A percentile compares a stretch with the other conserved stretches of the same genome.
Evolutionary conservation across 2,329 filamentous ascomycete genomes (phyloP).

Genomic region (Hypoxylon rubiginosum): DNA sequence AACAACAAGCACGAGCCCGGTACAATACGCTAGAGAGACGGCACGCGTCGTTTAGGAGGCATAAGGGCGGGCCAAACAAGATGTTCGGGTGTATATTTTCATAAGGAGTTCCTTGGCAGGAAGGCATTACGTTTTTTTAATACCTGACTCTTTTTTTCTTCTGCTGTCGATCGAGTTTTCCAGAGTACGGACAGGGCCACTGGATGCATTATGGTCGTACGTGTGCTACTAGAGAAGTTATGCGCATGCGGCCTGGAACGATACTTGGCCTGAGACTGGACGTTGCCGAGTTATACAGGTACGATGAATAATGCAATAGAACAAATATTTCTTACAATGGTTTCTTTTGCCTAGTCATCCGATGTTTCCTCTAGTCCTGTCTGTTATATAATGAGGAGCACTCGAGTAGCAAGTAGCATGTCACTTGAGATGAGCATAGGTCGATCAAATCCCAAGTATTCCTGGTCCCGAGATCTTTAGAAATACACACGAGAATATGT

Average conservation of each 20-base stretch:
- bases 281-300: slow-evolving; percentile 43
- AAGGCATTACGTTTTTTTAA: slow-evolving; percentile 52
- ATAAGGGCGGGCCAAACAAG: slow-evolving; percentile 26
- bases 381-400: neutral
- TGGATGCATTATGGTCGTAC: slow-evolving; percentile 40
- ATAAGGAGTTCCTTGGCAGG: slow-evolving; percentile 48
- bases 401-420: neutral
- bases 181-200: slow-evolving; percentile 41
- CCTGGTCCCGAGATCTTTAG: too few species aligned
- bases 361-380: neutral
- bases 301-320: slow-evolving; percentile 50
- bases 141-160: slow-evolving; percentile 48
- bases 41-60: slow-evolving; percentile 33
- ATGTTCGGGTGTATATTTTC: slow-evolving; percentile 48
- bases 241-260: slow-evolving; percentile 35
- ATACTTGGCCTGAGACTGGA: slow-evolving; percentile 41
- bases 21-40: slow-evolving; percentile 24
- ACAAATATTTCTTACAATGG: slow-evolving; percentile 35
- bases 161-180: slow-evolving; percentile 35
- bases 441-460: too few species aligned
- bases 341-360: neutral
- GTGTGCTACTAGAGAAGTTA: slow-evolving; percentile 25
- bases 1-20: neutral
- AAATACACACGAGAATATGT: too few species aligned
- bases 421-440: neutral